These are phyloP conservation scores for Salix arbutifolia DNA, from an alignment of 345 rosid genomes.

Conservation along the genomic window DNA sequence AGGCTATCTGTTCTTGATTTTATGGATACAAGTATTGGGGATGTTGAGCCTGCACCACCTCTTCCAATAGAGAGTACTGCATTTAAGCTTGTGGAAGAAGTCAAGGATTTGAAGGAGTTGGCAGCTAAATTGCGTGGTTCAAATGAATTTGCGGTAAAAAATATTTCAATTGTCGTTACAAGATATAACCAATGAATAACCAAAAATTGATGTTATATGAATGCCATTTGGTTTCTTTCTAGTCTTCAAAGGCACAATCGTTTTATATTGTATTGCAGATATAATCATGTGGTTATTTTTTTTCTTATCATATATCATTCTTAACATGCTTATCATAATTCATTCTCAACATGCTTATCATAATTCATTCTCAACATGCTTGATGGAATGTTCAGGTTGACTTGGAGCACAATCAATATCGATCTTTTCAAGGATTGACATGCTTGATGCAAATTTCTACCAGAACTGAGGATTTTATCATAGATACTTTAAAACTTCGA, in stretches of 20 bases:
- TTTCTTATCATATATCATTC: background rate
- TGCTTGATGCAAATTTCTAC: constrained; percentile 98
- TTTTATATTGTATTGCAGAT: background rate
- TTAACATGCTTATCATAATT: background rate
- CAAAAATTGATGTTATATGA: background rate
- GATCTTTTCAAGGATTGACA: constrained; percentile 91
- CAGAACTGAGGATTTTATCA: constrained; percentile 76
- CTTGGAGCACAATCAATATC: constrained; percentile 94
- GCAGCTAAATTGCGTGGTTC: constrained; percentile 57
- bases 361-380: background rate
- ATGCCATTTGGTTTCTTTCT: background rate
- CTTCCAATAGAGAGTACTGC: constrained; percentile 51
- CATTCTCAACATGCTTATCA: background rate
- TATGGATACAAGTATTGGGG: constrained; percentile 44
- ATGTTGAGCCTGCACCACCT: constrained; percentile 44
- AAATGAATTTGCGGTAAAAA: constrained; percentile 76
- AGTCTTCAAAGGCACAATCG: background rate
- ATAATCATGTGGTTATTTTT: background rate
- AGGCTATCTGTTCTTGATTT: constrained; percentile 65
- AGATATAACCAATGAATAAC: background rate
- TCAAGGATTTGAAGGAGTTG: constrained; percentile 70
- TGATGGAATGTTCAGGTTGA: constrained; percentile 56
- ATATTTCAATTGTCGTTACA: background rate
- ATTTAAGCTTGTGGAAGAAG: constrained; percentile 70
- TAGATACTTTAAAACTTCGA: constrained; percentile 84